Evolutionary conservation across 352 stramenopile species (phyloP), one percentile per base, ranked within the genome.

Genomic region (Phytophthora podocarpi): DNA sequence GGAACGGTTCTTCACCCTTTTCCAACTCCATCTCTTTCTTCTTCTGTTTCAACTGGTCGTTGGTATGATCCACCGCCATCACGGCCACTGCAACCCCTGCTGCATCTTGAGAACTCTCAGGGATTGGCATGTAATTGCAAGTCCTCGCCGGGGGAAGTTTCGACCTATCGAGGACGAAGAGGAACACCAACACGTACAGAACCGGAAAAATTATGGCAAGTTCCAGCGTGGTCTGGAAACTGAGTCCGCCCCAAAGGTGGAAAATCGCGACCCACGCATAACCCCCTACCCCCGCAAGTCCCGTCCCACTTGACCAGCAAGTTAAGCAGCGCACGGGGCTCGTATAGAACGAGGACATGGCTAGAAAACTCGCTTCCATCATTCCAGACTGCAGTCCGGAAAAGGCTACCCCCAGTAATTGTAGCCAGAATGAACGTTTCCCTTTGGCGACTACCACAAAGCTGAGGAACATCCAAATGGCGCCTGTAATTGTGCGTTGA

Each of bases 221-320:
- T 52, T 87, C 24, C 15, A 92, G 59, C 28, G 80, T 90, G 18
- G 64, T 70, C 12, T 79, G 58, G 59, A 94, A 94, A 62, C 78
- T 93, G 15, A 92, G 60, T 0, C 76, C 82, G 7, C 87, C 64
- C 42, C 72, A 78, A 4, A 93, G 28, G 24, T 92, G 85, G 7
- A 97, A 70, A 13, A 93, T 16, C 5, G 89, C 86, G 27, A 97
- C 72, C 87, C 89, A 97, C 15, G 70, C 84, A 65, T 97, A 98
- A 7, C 93, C 93, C 15, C 93, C 90, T 10, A 98, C 84, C 0
- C 93, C 95, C 0, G 93, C 93, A 27, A 98, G 81, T 9, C 95
- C 95, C 26, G 95, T 98, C 18, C 95, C 93, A 48, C 88, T 97
- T 15, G 90, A 93, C 87, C 93, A 98, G 50, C 80, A 95, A 43